A percentile compares a stretch with the other conserved stretches of the same genome.
Conservation (phyloP, 108 stramenopile genomes). For the Skeletonema potamos region DNA sequence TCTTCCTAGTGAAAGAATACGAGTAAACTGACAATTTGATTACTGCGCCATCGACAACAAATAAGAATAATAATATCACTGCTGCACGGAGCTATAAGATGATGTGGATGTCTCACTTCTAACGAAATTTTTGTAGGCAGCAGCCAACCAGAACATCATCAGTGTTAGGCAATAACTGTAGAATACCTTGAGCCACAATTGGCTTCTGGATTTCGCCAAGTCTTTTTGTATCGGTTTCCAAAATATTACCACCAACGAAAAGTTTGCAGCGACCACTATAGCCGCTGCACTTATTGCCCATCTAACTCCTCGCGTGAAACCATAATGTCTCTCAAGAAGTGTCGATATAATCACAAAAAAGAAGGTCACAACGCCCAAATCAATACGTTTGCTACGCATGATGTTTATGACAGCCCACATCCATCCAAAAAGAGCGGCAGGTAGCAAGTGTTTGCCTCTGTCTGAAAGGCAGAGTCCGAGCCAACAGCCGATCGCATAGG, state of each 20-base stretch:
- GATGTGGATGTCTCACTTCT: conserved; percentile 28
- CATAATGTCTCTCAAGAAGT: conserved; percentile 14
- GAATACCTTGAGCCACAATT: conserved; percentile 33
- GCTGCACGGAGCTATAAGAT: background rate
- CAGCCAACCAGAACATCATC: conserved; percentile 31
- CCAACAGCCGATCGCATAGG: conserved; percentile 32
- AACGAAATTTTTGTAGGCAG: conserved; percentile 25
- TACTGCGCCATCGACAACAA: too few relatives aligned
- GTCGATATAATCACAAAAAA: conserved; percentile 19
- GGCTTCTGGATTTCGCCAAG: conserved; percentile 19
- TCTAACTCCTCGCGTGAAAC: conserved; percentile 6
- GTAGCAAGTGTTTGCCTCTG: conserved; percentile 24
- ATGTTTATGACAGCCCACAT: conserved; percentile 35
- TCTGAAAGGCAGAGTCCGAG: conserved; percentile 15
- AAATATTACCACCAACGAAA: conserved; percentile 26
- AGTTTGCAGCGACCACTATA: conserved; percentile 27
- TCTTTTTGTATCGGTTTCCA: conserved; percentile 25
- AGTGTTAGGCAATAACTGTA: conserved; percentile 31
- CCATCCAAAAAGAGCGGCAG: conserved; percentile 29
- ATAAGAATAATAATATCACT: background rate
- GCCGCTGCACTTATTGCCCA: conserved; percentile 9
- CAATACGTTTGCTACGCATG: conserved; percentile 15
- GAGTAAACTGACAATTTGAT: background rate
- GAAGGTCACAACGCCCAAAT: conserved; percentile 39
- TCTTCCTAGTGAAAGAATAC: background rate